Conservation (phyloP, 2,329 filamentous ascomycete species). For the Neurospora sp. region DNA sequence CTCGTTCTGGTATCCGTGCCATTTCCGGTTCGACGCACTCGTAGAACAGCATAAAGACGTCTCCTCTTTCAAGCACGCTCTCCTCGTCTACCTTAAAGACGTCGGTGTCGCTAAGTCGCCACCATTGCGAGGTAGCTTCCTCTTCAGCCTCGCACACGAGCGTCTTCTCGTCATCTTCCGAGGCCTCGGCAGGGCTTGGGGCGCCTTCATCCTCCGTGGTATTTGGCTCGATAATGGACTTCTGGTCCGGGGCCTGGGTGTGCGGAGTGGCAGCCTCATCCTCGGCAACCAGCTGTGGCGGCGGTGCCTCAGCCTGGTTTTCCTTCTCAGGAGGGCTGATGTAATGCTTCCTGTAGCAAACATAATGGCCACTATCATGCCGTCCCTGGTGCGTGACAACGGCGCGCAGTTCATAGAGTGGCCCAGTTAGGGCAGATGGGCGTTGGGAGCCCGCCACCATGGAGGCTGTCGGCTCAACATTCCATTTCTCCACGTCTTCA, state of each 20-base stretch:
- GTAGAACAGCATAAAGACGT: conserved; percentile 97
- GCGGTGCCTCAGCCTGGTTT: conserved; percentile 8
- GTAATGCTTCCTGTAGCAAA: conserved; percentile 73
- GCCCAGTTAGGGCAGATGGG: conserved; percentile 43
- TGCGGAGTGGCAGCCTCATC: conserved; percentile 20
- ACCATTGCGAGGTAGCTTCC: conserved; percentile 57
- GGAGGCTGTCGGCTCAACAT: conserved; percentile 55
- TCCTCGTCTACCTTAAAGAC: conserved; percentile 67
- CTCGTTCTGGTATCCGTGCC: conserved; percentile 28
- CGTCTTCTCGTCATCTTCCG: conserved; percentile 2
- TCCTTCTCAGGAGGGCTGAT: conserved; percentile 6
- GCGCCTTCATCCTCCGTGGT: background rate
- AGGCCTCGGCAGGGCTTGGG: background rate
- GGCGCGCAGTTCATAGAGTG: conserved; percentile 68
- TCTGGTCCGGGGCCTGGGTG: conserved; percentile 8
- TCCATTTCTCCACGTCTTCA: conserved; percentile 54
- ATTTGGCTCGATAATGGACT: conserved; percentile 12
- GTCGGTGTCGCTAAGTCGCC: conserved; percentile 81
- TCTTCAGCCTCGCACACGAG: background rate
- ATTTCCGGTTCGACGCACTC: conserved; percentile 55
- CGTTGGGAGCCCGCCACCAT: conserved; percentile 56
- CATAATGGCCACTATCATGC: conserved; percentile 93
- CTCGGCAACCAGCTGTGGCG: conserved; percentile 14
- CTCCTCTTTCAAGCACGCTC: conserved; percentile 63
- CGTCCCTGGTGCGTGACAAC: conserved; percentile 82